Evolutionary conservation across 345 rosid species (phyloP).

Genomic region (Hibiscus syriacus): DNA sequence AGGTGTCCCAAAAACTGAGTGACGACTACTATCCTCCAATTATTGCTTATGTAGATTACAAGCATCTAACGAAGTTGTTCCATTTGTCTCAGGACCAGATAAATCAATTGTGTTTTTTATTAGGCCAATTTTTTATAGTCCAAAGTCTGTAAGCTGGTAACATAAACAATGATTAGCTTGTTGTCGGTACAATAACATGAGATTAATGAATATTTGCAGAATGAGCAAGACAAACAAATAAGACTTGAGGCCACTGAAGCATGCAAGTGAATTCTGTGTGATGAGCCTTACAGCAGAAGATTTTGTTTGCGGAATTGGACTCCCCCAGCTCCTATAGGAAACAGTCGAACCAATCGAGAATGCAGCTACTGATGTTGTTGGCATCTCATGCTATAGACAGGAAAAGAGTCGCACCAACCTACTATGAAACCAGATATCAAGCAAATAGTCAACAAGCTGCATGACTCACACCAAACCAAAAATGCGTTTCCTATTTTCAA

Average conservation of each 20-base stretch:
- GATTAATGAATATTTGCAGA: constrained; percentile 1
- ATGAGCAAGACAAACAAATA: neutral
- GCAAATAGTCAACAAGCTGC: neutral
- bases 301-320: constrained; percentile 34
- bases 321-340: constrained; percentile 38
- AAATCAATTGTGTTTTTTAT: constrained; percentile 69
- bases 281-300: constrained; percentile 27
- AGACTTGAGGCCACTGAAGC: constrained; percentile 57
- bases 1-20: constrained; percentile 80
- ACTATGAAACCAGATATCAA: neutral
- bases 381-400: constrained; percentile 38
- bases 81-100: constrained; percentile 44
- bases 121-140: constrained; percentile 80
- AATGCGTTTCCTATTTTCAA: neutral
- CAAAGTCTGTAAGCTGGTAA: constrained; percentile 83
- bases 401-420: neutral
- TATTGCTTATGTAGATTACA: constrained; percentile 29
- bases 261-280: constrained; percentile 32
- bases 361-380: constrained; percentile 56
- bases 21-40: constrained; percentile 37
- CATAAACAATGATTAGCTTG: constrained; percentile 23
- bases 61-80: constrained; percentile 27
- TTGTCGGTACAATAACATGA: constrained; percentile 9
- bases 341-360: constrained; percentile 49
- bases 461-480: neutral